A percentile compares a stretch with the other conserved stretches of the same genome.
phyloP scores from a whole-genome alignment of 257 asterid genomes.

The Schizonepeta tenuifolia region DNA sequence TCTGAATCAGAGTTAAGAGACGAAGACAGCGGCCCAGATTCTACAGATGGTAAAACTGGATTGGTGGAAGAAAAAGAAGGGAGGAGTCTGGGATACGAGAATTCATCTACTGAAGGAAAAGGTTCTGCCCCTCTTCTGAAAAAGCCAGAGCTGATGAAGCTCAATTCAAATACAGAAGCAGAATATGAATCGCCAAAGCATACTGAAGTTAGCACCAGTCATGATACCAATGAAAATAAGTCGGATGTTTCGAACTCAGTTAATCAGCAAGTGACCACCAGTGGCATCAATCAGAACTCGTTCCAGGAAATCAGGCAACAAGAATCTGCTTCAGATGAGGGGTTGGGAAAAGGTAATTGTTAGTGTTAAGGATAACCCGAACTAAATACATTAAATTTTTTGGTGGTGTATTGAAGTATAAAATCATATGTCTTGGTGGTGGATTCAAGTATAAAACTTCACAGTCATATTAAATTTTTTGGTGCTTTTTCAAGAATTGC shows the following conservation, averaged over 20 bases:
- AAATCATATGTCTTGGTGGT: neutral
- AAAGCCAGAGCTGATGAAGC: constrained; percentile 49
- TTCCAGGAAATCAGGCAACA: constrained; percentile 32
- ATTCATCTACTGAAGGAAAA: constrained; percentile 30
- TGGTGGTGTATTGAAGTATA: constrained; percentile 14
- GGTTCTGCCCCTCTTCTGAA: constrained; percentile 40
- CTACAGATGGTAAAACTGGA: constrained; percentile 35
- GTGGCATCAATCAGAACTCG: constrained; percentile 18
- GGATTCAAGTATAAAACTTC: constrained; percentile 22
- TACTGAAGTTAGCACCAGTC: constrained; percentile 34
- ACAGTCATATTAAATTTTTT: constrained; percentile 31
- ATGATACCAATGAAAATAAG: constrained; percentile 24
- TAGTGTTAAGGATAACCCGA: too few species aligned
- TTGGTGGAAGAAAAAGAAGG: constrained; percentile 32
- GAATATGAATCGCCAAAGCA: constrained; percentile 41
- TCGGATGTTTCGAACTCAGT: constrained; percentile 33
- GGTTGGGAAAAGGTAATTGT: constrained; percentile 54
- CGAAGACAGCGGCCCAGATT: constrained; percentile 33
- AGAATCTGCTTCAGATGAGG: constrained; percentile 42
- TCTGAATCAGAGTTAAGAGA: constrained; percentile 32
- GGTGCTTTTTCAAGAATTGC: constrained; percentile 70
- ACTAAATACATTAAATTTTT: constrained; percentile 9
- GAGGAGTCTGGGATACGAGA: constrained; percentile 20
- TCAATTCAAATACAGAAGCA: constrained; percentile 41
- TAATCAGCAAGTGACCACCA: constrained; percentile 21